Percentiles rank a stretch among this genome's conserved stretches.
These are phyloP conservation scores for Dioscorea zingiberensis DNA, from an alignment of 106 monocot species.

Conservation along the genomic window DNA sequence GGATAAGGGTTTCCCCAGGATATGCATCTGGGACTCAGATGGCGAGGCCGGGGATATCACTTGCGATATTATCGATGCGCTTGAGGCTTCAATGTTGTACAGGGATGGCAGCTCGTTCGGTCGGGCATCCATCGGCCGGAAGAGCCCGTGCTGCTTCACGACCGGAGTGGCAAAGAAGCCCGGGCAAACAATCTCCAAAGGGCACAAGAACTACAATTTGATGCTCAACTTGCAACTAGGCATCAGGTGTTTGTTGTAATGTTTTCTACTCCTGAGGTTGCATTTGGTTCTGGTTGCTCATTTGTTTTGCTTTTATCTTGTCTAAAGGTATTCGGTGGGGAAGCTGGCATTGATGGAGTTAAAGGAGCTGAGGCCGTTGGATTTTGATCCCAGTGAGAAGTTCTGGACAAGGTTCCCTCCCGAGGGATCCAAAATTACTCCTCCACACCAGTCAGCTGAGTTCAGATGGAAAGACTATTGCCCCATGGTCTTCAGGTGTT, in stretches of 20 bases:
- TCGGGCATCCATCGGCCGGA: not conserved
- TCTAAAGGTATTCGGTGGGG: constrained; percentile 64
- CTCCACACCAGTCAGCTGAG: constrained; percentile 70
- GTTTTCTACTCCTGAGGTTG: not conserved
- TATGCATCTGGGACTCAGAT: constrained; percentile 88
- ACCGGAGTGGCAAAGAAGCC: constrained; percentile 50
- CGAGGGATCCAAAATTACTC: constrained; percentile 81
- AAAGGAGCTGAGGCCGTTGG: constrained; percentile 46
- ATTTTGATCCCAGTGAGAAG: constrained; percentile 83
- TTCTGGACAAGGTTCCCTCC: constrained; percentile 89
- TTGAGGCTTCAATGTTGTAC: constrained; percentile 55
- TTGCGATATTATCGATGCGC: constrained; percentile 67
- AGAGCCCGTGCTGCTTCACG: constrained; percentile 30
- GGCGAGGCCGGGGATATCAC: constrained; percentile 77
- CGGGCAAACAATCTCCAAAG: constrained; percentile 64
- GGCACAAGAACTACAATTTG: constrained; percentile 75
- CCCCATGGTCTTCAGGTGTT: constrained; percentile 84
- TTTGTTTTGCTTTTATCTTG: constrained; percentile 2
- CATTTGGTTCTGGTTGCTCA: too few relatives aligned
- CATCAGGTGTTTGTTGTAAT: constrained; percentile 21
- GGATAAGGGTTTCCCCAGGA: constrained; percentile 58
- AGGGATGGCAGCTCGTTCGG: constrained; percentile 6
- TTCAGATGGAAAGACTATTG: constrained; percentile 96
- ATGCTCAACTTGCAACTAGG: constrained; percentile 81
- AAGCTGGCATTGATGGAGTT: constrained; percentile 38